Conservation (phyloP, 2,329 filamentous ascomycete genomes). For the Zymoseptoria passerinii region DNA sequence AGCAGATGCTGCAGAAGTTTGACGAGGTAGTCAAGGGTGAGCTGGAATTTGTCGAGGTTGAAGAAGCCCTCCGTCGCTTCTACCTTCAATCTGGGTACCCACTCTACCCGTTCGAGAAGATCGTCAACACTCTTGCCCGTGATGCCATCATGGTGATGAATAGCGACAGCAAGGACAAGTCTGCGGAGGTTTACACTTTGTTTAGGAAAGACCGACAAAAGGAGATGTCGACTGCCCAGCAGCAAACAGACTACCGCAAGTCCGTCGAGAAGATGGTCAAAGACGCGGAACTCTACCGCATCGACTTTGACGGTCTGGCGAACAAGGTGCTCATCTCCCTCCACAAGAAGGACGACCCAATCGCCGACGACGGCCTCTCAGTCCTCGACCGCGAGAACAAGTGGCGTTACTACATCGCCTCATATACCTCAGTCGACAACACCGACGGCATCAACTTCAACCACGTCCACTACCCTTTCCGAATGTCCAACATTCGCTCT, state of each 20-base stretch:
- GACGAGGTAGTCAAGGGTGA: constrained; percentile 79
- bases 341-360: constrained; percentile 76
- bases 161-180: constrained; percentile 85
- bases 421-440: constrained; percentile 78
- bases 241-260: constrained; percentile 83
- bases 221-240: constrained; percentile 80
- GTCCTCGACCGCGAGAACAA: constrained; percentile 43
- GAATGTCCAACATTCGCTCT: constrained; percentile 32
- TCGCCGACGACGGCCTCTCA: constrained; percentile 58
- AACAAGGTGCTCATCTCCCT: constrained; percentile 67
- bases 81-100: constrained; percentile 89
- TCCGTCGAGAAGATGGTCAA: constrained; percentile 88
- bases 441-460: constrained; percentile 46
- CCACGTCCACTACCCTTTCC: constrained; percentile 32
- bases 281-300: constrained; percentile 83
- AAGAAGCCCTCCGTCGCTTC: constrained; percentile 84
- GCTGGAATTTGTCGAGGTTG: constrained; percentile 72
- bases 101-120: constrained; percentile 84
- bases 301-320: constrained; percentile 67
- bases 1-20: constrained; percentile 74
- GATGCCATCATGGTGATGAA: constrained; percentile 77
- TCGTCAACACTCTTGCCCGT: constrained; percentile 72
- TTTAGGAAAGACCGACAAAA: constrained; percentile 75
- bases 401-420: constrained; percentile 95
- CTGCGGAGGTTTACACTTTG: constrained; percentile 76